A percentile compares a stretch with the other conserved stretches of the same genome.
Conservation (phyloP, 805 yeast genomes). For the Citeromyces matritensis region DNA sequence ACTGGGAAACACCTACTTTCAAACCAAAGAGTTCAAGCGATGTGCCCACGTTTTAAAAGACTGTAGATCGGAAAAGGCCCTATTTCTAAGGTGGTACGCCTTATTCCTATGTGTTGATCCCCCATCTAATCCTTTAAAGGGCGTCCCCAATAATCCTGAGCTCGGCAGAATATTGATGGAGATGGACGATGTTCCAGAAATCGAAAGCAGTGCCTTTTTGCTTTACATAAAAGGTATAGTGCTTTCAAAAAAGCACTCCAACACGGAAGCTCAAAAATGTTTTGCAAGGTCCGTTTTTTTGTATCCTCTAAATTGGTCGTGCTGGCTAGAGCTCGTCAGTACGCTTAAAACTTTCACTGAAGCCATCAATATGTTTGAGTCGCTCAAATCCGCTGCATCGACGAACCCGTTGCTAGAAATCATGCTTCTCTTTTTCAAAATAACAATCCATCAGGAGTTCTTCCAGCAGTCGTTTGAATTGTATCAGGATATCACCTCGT, state of each 20-base stretch:
- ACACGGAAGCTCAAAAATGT: constrained; percentile 40
- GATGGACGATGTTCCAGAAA: constrained; percentile 12
- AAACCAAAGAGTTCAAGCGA: constrained; percentile 73
- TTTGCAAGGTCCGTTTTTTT: constrained; percentile 44
- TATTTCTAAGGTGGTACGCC: constrained; percentile 57
- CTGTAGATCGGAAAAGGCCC: constrained; percentile 32
- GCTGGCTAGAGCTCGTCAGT: constrained; percentile 71
- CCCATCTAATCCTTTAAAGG: constrained; percentile 17
- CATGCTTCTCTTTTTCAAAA: constrained; percentile 37
- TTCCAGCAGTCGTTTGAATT: constrained; percentile 48
- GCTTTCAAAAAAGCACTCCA: constrained; percentile 45
- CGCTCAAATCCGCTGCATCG: constrained; percentile 18
- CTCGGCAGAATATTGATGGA: constrained; percentile 23
- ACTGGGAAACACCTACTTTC: constrained; percentile 63
- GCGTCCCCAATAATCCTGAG: constrained; percentile 9
- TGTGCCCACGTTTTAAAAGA: constrained; percentile 44
- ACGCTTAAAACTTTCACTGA: constrained; percentile 51
- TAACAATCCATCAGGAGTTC: constrained; percentile 63
- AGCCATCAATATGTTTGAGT: constrained; percentile 24
- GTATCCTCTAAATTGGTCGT: constrained; percentile 86
- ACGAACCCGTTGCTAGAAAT: constrained; percentile 11
- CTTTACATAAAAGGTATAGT: constrained; percentile 61
- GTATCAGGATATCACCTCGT: constrained; percentile 28
- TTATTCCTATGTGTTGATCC: constrained; percentile 67
- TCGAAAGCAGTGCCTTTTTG: constrained; percentile 37